Evolutionary conservation across 1,139 yeast species (phyloP), one percentile per base, ranked within the genome.

Genomic region (Pichia sp.): DNA sequence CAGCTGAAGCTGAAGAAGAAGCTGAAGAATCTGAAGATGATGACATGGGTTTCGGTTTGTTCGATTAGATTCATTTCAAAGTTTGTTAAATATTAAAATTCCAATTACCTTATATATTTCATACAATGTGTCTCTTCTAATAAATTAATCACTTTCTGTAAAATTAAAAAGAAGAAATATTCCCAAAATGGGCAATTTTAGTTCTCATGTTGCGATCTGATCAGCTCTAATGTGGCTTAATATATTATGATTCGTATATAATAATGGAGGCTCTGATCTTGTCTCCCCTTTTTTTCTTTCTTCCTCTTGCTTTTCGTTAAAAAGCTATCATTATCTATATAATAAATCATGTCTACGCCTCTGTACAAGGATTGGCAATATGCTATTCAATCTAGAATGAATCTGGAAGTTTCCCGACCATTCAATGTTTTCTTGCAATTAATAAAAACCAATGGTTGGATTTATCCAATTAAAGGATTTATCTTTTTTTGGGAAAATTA

Each of bases 1-100:
- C 68, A 54, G 84, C 70, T 52, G 83, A 71, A 56, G 85, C 67
- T 55, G 82, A 69, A 63, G 85, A 70, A 58, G 82, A 70, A 60
- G 43, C 41, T 27, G 80, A 68, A 59, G 77, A 69, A 61, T 75
- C 69, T 55, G 75, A 70, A 16, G 16, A 16, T 60, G 89, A 81
- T 67, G 92, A 82, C 71, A 82, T 84, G 90, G 92, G 90, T 62
- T 80, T 83, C 83, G 92, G 92, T 76, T 78, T 84, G 72, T 84
- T 84, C 80, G 94, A 83, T 74, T 84, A 83, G 55, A 16, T 16
- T 16, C 16, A 16, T 16, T 16, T 16, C 16, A 16, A 16, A 16
- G 16, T 16, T 16, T 16, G 16, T 16, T 16, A 16, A 16, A 16
- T 16, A 16, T 16, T 16, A 16, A 16, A 16, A 16, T 16, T 16